These are phyloP conservation scores for Ogataea angusta DNA, from an alignment of 805 yeast species.

Conservation along the genomic window DNA sequence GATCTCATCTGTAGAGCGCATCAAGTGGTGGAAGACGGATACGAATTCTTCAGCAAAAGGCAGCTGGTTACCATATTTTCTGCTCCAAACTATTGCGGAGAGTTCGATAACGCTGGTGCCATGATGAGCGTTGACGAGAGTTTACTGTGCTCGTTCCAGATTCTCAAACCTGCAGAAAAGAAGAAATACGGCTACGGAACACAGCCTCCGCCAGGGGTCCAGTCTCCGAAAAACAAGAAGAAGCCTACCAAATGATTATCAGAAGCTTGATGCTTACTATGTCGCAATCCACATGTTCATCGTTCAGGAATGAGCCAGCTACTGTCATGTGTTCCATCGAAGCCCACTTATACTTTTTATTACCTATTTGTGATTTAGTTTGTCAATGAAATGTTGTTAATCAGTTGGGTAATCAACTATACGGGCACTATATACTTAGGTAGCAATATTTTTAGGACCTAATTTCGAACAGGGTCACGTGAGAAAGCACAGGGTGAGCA, in stretches of 20 bases:
- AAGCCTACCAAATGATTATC: constrained; percentile 25
- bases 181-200: constrained; percentile 52
- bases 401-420: constrained; percentile 3
- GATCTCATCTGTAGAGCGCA: constrained; percentile 98
- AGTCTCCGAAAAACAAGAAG: constrained; percentile 29
- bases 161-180: constrained; percentile 97
- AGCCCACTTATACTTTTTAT: constrained; percentile 3
- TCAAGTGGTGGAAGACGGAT: constrained; percentile 99
- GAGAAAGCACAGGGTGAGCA: constrained; percentile 1
- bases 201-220: constrained; percentile 22
- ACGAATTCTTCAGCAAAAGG: constrained; percentile 93
- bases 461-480: constrained; percentile 7
- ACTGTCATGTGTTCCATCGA: constrained; percentile 1
- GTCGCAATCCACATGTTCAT: constrained; percentile 8
- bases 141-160: constrained; percentile 92
- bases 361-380: constrained; percentile 14
- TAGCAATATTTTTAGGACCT: constrained; percentile 8
- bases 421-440: constrained; percentile 9
- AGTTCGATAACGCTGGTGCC: constrained; percentile 98
- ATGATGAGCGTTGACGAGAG: constrained; percentile 99
- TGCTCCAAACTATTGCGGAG: constrained; percentile 99
- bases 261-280: constrained; percentile 6
- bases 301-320: constrained; percentile 6
- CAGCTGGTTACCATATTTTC: constrained; percentile 93
- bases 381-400: constrained; percentile 8